Base-by-base conservation (phyloP, 2,329 filamentous ascomycete genomes). In the Phialophora chinensis region DNA sequence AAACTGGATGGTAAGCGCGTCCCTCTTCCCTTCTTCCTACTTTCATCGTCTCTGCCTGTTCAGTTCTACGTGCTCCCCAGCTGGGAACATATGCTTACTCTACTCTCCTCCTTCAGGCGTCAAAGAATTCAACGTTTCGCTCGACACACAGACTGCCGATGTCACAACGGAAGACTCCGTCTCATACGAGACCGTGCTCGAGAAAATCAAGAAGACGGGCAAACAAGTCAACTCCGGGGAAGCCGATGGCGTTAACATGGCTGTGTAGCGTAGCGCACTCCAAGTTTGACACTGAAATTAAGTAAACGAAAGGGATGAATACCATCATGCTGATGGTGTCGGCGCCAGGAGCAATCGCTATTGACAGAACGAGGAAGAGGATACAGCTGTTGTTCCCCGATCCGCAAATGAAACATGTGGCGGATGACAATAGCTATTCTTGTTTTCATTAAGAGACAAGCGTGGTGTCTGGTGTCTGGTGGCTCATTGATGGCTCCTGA, bases 181-280 rank as follows among this genome's bases (percentile, higher is more conserved):
- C 69, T 83, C 86, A 66, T 97, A 94, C 83, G 88, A 92, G 72
- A 91, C 88, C 57, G 91, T 97, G 66, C 87, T 96, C 68, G 85
- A 86, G 77, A 96, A 91, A 78, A 97, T 97, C 79, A 89, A 90
- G 85, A 97, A 97, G 88, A 97, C 93, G 12, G 93, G 93, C 75
- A 97, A 97, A 87, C 90, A 90, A 76, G 89, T 97, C 77, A 96
- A 91, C 80, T 88, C 85, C 31, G 81, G 79, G 29, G 79, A 82
- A 74, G 80, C 78, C 1, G 80, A 83, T 74, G 81, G 81, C 0
- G 70, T 76, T 59, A 63, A 71, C 17, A 77, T 74, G 76, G 66
- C 66, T 58, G 76, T 82, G 12, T 73, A 69, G 62, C 17, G 38
- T n/a, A 44, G 38, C 38, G 38, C 38, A 44, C 17, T n/a, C 38